Conservation (phyloP, 495 filamentous ascomycete species). For the Echria macrotheca region DNA sequence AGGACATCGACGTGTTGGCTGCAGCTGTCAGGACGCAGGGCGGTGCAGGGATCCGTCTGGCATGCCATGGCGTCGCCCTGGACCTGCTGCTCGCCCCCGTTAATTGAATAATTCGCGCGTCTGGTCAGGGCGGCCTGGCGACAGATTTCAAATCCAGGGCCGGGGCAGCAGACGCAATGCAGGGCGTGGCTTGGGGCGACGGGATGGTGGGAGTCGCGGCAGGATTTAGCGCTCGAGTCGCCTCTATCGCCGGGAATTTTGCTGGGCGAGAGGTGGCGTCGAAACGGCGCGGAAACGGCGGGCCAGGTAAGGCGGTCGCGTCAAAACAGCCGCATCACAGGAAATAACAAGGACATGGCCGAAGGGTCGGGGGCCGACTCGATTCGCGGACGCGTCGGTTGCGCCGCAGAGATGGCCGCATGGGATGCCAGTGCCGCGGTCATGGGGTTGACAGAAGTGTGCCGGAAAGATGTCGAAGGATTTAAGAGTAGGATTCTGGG, state of each 20-base stretch:
- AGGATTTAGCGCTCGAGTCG: no score
- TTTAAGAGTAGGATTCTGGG: neutral
- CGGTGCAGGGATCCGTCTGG: no score
- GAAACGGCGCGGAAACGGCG: no score
- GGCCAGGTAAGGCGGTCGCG: neutral
- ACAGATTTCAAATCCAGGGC: neutral
- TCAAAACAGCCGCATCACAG: no score
- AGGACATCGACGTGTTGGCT: neutral
- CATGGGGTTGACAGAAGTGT: neutral
- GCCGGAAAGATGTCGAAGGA: conserved; percentile 1
- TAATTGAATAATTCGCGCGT: neutral
- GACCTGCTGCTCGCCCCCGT: neutral
- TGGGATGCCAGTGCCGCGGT: conserved; percentile 5
- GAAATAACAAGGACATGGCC: no score
- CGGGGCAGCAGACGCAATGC: neutral
- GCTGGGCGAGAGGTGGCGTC: no score
- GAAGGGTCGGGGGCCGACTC: no score
- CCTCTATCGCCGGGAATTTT: no score
- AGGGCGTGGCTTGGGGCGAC: no score
- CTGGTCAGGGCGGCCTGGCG: neutral
- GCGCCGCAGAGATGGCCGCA: conserved; percentile 1
- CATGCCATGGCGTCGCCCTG: no score
- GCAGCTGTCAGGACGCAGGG: no score
- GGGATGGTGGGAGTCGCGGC: no score
- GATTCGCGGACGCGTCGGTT: neutral